Conservation (phyloP, 148 eudicot genomes). For the Dysphania ambrosioides region DNA sequence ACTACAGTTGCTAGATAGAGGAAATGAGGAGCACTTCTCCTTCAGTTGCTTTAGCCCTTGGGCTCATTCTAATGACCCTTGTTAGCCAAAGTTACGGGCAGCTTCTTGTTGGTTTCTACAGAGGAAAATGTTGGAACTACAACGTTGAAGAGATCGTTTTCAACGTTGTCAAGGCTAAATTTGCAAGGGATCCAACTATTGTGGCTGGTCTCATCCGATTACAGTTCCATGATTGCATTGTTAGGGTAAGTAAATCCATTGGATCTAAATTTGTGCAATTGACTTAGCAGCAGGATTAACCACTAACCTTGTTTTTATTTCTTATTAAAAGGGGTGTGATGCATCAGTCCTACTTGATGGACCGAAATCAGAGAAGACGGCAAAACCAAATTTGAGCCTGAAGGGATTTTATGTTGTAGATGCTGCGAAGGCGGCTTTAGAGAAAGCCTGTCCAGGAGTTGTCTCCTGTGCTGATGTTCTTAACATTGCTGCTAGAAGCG, state of each 20-base stretch:
- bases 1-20: neutral
- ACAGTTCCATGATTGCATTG: constrained; percentile 62
- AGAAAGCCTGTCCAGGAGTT: constrained; percentile 46
- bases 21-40: constrained; percentile 26
- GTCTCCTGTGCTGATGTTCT: constrained; percentile 65
- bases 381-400: constrained; percentile 42
- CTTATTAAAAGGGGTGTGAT: constrained; percentile 54
- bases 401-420: constrained; percentile 49
- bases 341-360: constrained; percentile 61
- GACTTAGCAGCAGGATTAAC: too few species aligned
- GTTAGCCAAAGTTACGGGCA: constrained; percentile 33
- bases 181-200: constrained; percentile 26
- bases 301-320: neutral
- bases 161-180: constrained; percentile 23
- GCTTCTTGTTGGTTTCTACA: constrained; percentile 41
- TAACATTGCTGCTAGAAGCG: constrained; percentile 48
- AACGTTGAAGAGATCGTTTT: constrained; percentile 43
- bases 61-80: constrained; percentile 33
- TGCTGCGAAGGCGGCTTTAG: constrained; percentile 41
- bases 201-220: constrained; percentile 46
- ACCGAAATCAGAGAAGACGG: constrained; percentile 41
- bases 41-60: constrained; percentile 25
- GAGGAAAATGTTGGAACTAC: constrained; percentile 38
- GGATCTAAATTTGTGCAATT: too few species aligned
- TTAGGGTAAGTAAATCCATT: constrained; percentile 31